Conservation (phyloP, 73 alveolate species). For the Breviolum minutum region DNA sequence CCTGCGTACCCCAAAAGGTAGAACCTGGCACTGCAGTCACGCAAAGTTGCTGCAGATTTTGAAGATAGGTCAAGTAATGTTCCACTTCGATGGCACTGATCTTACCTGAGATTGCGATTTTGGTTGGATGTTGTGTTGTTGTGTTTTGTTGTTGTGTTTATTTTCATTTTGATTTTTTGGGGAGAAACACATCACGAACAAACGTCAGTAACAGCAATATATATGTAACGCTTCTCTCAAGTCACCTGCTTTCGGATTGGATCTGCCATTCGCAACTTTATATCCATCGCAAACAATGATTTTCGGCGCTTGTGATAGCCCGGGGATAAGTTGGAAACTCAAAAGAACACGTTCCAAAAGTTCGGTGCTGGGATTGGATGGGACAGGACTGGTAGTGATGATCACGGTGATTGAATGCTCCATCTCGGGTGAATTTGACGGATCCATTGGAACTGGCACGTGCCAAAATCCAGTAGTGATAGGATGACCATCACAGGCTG, state of each 20-base stretch:
- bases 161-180: background rate
- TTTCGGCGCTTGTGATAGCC: background rate
- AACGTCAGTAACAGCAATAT: too few relatives aligned
- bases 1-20: background rate
- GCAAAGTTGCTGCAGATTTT: background rate
- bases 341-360: constrained; percentile 38
- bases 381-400: constrained; percentile 90
- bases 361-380: constrained; percentile 79
- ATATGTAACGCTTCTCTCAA: background rate
- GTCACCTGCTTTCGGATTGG: constrained; percentile 69
- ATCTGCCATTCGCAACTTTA: background rate
- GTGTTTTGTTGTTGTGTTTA: background rate
- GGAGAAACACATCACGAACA: background rate
- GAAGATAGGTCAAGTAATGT: background rate
- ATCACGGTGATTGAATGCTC: background rate
- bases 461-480: background rate
- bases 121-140: background rate
- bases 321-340: constrained; percentile 24
- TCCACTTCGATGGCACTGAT: constrained; percentile 11
- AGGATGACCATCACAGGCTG: background rate
- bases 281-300: constrained; percentile 76
- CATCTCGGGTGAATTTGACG: background rate
- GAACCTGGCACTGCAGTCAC: background rate
- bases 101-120: background rate
- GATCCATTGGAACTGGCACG: background rate